Evolutionary conservation across 306 rosid genomes (phyloP), one percentile per base, ranked within the genome.

Genomic region (Hippophae rhamnoides): DNA sequence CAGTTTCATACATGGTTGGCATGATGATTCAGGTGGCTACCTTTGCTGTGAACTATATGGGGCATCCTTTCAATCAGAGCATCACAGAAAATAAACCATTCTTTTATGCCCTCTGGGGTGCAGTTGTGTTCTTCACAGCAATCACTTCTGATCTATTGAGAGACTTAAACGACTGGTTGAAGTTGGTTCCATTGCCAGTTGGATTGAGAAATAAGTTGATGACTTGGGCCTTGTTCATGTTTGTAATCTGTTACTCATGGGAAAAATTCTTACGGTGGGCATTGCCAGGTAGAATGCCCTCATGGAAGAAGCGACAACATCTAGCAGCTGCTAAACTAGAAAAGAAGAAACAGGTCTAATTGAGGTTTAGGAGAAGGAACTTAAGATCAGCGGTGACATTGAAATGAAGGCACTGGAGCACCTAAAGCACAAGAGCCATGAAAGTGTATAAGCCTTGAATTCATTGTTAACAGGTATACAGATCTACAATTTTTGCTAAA

Each of bases 21-120:
- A 85, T 93, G 99, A 93, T 93, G 99, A 81, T 93, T 60, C 99
- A 93, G 84, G 99, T 93, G 76, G 99, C 99, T n/a, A 93, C 99
- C 43, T 93, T 93, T 56, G 95, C 97, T 43, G 99, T 93, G 61
- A 93, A 93, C 82, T 93, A 93, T 67, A 93, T 88, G 99, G 97
- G 99, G 10, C 99, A 93, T 66, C 99, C 99, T 27, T 93, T 93
- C 73, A 93, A 93, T 81, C 99, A 93, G 78, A 93, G 99, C 70
- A 78, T 93, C 57, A 69, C 89, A 2, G 96, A 93, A 62, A 93
- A 93, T 82, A 85, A 74, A 61, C 99, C 97, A 0, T 93, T 93
- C 76, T 63, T 68, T 58, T 88, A 74, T 56, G 99, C 99, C 1
- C 93, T 93, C 11, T 47, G 69, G 58, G 81, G 86, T 12, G 88